Conservation (phyloP, 768 basidiomycete species). For the Ramaria rubella region DNA sequence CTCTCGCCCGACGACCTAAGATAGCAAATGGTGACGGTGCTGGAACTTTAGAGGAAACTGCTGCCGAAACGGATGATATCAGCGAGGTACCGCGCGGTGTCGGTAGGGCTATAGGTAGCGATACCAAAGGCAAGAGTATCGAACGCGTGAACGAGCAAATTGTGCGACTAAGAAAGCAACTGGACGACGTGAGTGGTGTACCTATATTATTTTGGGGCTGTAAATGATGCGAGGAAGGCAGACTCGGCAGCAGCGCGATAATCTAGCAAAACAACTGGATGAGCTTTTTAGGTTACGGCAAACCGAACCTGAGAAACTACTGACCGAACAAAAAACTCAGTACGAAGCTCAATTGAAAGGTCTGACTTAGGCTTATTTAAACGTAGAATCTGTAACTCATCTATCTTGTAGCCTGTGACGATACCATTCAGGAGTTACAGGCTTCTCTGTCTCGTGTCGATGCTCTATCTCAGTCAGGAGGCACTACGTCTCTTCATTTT, state of each 20-base stretch:
- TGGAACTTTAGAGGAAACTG: neutral
- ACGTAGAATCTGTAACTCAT: neutral
- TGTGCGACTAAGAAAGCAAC: constrained; percentile 4
- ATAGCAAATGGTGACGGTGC: neutral
- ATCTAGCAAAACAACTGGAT: constrained; percentile 49
- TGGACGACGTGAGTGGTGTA: constrained; percentile 6
- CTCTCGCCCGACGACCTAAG: neutral
- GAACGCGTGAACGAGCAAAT: constrained; percentile 9
- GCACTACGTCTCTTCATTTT: constrained; percentile 51
- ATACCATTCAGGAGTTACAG: constrained; percentile 47
- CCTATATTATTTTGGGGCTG: neutral
- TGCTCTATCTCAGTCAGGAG: constrained; percentile 44
- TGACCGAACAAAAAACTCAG: constrained; percentile 42
- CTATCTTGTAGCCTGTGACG: constrained; percentile 45
- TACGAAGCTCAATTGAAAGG: constrained; percentile 49
- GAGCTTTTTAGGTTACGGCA: constrained; percentile 49
- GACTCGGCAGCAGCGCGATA: constrained; percentile 39
- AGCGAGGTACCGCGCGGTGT: neutral
- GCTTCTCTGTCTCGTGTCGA: constrained; percentile 48
- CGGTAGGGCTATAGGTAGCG: neutral
- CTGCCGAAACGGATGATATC: constrained; percentile 3
- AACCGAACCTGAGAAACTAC: constrained; percentile 58
- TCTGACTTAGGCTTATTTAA: constrained; percentile 22
- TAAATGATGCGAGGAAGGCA: constrained; percentile 16
- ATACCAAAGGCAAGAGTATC: neutral